Base-by-base conservation (phyloP, 345 rosid genomes). In the Trapa bicornis region DNA sequence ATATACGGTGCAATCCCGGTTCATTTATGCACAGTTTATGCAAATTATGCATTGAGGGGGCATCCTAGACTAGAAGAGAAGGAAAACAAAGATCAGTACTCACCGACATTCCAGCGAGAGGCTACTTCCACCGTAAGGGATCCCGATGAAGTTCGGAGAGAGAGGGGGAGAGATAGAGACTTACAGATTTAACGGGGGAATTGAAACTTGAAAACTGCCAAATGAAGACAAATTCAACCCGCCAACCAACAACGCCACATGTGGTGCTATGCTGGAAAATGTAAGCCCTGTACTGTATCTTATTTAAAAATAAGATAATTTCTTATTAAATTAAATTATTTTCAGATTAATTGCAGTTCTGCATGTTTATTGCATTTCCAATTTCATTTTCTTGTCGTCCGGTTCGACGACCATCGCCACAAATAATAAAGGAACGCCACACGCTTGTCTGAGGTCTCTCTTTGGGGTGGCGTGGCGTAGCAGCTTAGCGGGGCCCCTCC, bases 91-190 rank as follows among this genome's bases (percentile, higher is more conserved):
- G 29, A 68, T 52, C 70, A 54, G 37, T 16, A 58, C 71, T 68
- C 71, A 68, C 71, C 71, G 71, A 41, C 71, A 68, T 57, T 41
- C 53, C 63, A 67, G 38, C 53, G 64, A 29, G 4, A 66, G 32
- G 15, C 32, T 67, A 22, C 71, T 2, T 33, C 65, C 35, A n/a
- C 62, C 63, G 63, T 67, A 16, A 13, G 61, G 33, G 50, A 66
- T 14, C 60, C 35, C 60, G 60, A 13, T 47, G 68, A 50, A 33
- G n/a, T 1, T 35, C 33, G 0, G 66, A 64, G 68, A 47, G 68
- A 66, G 68, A 64, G 6, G n/a, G 29, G 42, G 47, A 29, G 70
- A 2, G 63, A 54, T 22, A 22, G 29, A 22, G 29, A 22, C 29
- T 0, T 22, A 22, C 29, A 22, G 29, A 22, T 22, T 22, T 22